These are phyloP conservation scores for Phytophthora tentaculata DNA, from an alignment of 352 stramenopile genomes.

Conservation along the genomic window DNA sequence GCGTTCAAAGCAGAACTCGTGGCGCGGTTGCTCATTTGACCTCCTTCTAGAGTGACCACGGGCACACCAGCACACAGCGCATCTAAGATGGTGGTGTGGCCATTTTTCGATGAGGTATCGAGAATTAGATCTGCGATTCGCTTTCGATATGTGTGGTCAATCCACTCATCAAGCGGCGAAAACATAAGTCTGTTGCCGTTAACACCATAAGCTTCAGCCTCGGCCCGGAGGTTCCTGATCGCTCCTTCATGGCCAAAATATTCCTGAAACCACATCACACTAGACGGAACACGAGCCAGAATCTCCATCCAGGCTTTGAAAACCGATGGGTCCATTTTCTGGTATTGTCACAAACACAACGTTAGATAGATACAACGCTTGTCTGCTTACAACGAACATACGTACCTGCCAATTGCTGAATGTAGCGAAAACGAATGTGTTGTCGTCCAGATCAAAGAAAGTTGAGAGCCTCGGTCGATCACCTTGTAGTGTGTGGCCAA, in stretches of 20 bases:
- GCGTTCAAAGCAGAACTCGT: conserved; percentile 62
- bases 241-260: conserved; percentile 63
- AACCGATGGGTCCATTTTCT: conserved; percentile 82
- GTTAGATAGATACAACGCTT: conserved; percentile 3
- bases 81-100: conserved; percentile 84
- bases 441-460: conserved; percentile 1
- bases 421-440: conserved; percentile 73
- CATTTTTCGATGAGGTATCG: conserved; percentile 87
- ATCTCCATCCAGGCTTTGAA: conserved; percentile 87
- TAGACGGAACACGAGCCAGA: conserved; percentile 62
- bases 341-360: neutral
- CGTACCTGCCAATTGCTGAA: conserved; percentile 87
- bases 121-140: conserved; percentile 75
- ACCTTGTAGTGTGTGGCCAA: conserved; percentile 54
- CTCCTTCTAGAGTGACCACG: conserved; percentile 70
- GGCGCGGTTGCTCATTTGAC: conserved; percentile 73
- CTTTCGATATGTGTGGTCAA: conserved; percentile 82
- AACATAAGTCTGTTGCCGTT: conserved; percentile 67
- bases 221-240: conserved; percentile 48
- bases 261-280: conserved; percentile 80
- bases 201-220: conserved; percentile 63
- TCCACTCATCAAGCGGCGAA: conserved; percentile 64
- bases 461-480: conserved; percentile 31
- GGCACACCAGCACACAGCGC: conserved; percentile 81
- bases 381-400: too few species aligned